Conservation (phyloP, 805 yeast species). For the Schwanniomyces yamadae region DNA sequence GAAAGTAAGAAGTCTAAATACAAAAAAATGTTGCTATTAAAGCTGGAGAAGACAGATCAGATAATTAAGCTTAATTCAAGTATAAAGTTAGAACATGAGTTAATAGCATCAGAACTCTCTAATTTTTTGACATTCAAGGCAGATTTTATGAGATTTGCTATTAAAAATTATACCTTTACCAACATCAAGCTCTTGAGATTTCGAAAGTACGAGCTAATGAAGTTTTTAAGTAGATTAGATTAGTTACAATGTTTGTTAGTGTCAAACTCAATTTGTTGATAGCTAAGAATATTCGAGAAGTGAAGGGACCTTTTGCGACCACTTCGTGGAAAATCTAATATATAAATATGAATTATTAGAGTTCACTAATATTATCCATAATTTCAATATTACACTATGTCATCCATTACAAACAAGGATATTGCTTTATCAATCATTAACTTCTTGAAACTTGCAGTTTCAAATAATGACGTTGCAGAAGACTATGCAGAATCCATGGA, state of each 20-base stretch:
- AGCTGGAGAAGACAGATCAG: slow-evolving; percentile 40
- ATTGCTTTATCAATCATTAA: slow-evolving; percentile 72
- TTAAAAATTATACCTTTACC: slow-evolving; percentile 28
- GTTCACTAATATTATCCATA: background rate
- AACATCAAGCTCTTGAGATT: slow-evolving; percentile 3
- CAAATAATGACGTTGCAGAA: slow-evolving; percentile 62
- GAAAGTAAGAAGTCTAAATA: slow-evolving; percentile 54
- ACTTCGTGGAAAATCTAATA: slow-evolving; percentile 1
- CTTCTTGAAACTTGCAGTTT: slow-evolving; percentile 60
- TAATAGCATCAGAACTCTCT: slow-evolving; percentile 61
- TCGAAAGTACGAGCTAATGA: slow-evolving; percentile 5
- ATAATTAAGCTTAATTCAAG: slow-evolving; percentile 45
- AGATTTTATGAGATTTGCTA: slow-evolving; percentile 34
- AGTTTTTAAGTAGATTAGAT: background rate
- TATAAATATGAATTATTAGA: background rate
- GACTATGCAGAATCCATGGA: slow-evolving; percentile 88
- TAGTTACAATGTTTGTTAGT: slow-evolving; percentile 2
- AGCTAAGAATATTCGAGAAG: slow-evolving; percentile 7
- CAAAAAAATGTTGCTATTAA: slow-evolving; percentile 40
- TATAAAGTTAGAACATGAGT: slow-evolving; percentile 57
- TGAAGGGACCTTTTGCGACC: slow-evolving; percentile 1
- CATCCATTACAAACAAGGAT: slow-evolving; percentile 57
- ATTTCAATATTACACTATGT: slow-evolving; percentile 14
- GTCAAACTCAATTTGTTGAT: slow-evolving; percentile 4
- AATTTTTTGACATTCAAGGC: slow-evolving; percentile 54